These are phyloP conservation scores for Sugiyamaella boreocaroliniensis DNA, from an alignment of 805 yeast species.

Conservation along the genomic window DNA sequence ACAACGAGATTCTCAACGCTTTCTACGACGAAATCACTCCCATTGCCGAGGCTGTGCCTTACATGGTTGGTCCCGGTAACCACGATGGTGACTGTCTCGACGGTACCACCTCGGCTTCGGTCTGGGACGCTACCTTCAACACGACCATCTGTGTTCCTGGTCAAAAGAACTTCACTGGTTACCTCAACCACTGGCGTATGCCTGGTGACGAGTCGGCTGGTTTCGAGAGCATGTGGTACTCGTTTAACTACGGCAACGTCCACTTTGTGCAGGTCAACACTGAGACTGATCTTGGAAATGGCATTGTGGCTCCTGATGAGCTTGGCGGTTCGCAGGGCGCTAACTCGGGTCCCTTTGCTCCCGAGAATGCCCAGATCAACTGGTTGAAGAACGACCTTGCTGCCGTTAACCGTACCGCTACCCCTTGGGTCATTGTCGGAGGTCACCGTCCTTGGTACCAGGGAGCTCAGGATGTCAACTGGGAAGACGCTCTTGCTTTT, in stretches of 20 bases:
- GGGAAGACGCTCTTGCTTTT: constrained; percentile 16
- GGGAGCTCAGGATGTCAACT: constrained; percentile 8
- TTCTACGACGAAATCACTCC: constrained; percentile 14
- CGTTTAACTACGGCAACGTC: constrained; percentile 26
- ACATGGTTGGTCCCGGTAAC: constrained; percentile 23
- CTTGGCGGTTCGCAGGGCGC: constrained; percentile 14
- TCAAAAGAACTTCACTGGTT: constrained; percentile 26
- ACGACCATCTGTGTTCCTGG: constrained; percentile 16
- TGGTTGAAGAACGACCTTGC: constrained; percentile 25
- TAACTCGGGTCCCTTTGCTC: constrained; percentile 23
- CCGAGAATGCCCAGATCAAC: constrained; percentile 21
- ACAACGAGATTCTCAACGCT: constrained; percentile 14
- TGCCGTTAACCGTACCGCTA: constrained; percentile 21
- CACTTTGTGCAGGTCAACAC: constrained; percentile 24
- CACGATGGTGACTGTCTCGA: constrained; percentile 21
- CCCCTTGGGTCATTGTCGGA: constrained; percentile 21
- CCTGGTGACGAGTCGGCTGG: constrained; percentile 24
- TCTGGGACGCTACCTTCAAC: constrained; percentile 8
- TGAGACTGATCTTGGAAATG: constrained; percentile 23
- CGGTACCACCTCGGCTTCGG: constrained; percentile 6
- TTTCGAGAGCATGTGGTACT: constrained; percentile 25
- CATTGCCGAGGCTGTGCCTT: constrained; percentile 12
- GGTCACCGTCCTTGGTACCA: constrained; percentile 27
- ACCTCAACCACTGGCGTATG: constrained; percentile 24
- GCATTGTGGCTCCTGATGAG: constrained; percentile 19